These are phyloP conservation scores for Candida pseudofarinosa DNA, from an alignment of 805 yeast species.

Conservation along the genomic window DNA sequence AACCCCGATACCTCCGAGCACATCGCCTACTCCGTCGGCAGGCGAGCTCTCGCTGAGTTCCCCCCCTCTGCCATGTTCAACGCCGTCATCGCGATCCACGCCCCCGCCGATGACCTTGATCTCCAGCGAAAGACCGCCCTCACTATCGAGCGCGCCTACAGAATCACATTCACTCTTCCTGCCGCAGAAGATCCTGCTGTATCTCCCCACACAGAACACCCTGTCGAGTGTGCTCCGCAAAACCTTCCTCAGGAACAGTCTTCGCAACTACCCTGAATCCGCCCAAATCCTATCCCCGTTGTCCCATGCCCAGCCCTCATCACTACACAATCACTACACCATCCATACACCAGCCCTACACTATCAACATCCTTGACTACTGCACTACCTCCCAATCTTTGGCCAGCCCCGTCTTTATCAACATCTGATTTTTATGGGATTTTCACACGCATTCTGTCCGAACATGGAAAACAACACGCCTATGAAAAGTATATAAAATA, in stretches of 20 bases:
- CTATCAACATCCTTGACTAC: no score
- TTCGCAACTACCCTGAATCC: no score
- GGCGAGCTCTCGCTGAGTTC: constrained; percentile 30
- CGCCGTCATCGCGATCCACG: constrained; percentile 22
- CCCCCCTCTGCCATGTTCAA: constrained; percentile 24
- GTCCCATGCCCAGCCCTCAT: no score
- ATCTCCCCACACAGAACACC: no score
- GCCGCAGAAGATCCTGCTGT: constrained; percentile 8
- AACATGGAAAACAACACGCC: not conserved
- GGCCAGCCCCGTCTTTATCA: not conserved
- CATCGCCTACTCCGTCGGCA: constrained; percentile 28
- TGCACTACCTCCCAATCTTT: no score
- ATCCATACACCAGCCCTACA: no score
- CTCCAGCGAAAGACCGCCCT: constrained; percentile 15
- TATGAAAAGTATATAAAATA: no score
- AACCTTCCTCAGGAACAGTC: no score
- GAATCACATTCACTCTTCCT: constrained; percentile 8
- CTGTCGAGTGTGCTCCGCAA: no score
- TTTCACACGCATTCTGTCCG: not conserved
- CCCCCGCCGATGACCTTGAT: constrained; percentile 17
- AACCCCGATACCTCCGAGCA: constrained; percentile 12
- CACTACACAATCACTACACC: no score
- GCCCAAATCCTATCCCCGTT: no score
- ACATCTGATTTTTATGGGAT: not conserved
- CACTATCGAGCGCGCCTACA: constrained; percentile 24